Base-by-base conservation (phyloP, 73 alveolate genomes). In the Blepharisma japonicum region DNA sequence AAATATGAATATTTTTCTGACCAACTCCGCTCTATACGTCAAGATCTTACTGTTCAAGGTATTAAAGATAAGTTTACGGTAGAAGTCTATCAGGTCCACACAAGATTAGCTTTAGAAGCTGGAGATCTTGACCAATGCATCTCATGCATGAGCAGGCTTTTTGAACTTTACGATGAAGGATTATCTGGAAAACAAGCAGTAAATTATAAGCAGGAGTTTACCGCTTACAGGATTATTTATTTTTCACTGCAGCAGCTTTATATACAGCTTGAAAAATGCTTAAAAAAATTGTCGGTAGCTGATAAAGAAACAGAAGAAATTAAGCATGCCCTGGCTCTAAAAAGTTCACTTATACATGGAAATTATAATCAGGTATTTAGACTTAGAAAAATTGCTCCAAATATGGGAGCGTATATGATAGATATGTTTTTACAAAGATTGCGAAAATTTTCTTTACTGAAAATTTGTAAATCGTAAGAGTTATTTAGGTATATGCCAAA, bases 41-140 rank as follows among this genome's bases (percentile, higher is more conserved):
- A 90, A 80, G 97, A 90, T 61, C 49, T 90, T 45, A 83, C 91
- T 39, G 93, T 90, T 21, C 92, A 90, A 77, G 71, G 87, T 45
- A 81, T 90, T 14, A 79, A 83, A 55, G 84, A 89, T 71, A 80
- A 84, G 77, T 86, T 90, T 55, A 18, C 89, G n/a, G 92, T 90
- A 4, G 83, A 87, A 71, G 93, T 88, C 14, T 90, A 90, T 80
- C 92, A 90, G 71, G 81, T 92, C 11, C 91, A 90, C 61, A 93
- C 97, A 6, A 82, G 93, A 55, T 78, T 90, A 45, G 94, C 94
- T 0, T 78, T 90, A 20, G 92, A 90, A 79, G 71, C 84, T n/a
- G 83, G 82, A 14, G 97, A 90, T 80, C 55, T 90, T 48, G 91
- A 81, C 45, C 85, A 90, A 23, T 90, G 82, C 68, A 87, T 83